Conservation (phyloP, 306 rosid genomes). For the Malus sieversii region DNA sequence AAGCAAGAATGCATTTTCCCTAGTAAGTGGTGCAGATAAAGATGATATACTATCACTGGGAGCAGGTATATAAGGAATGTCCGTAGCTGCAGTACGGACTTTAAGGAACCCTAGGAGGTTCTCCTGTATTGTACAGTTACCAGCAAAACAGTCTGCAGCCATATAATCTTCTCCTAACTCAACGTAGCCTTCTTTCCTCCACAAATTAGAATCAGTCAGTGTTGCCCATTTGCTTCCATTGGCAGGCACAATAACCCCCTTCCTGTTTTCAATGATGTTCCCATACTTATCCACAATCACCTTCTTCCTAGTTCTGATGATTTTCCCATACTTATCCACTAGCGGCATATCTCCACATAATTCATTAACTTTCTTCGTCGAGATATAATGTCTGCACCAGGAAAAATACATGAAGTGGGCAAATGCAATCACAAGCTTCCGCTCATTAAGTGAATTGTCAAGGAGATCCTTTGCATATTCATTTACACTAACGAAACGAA, state of each 20-base stretch:
- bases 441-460: slow-evolving; percentile 1
- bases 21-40: slow-evolving; percentile 41
- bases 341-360: slow-evolving; percentile 47
- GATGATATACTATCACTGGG: slow-evolving; percentile 47
- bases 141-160: slow-evolving; percentile 20
- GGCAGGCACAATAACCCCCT: slow-evolving; percentile 55
- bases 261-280: not conserved
- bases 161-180: slow-evolving; percentile 54
- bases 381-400: slow-evolving; percentile 2
- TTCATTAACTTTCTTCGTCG: not conserved
- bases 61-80: slow-evolving; percentile 53
- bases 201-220: slow-evolving; percentile 50
- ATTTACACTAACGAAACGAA: slow-evolving; percentile 5
- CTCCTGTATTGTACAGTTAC: slow-evolving; percentile 8
- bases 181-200: slow-evolving; percentile 44
- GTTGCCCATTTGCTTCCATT: slow-evolving; percentile 59
- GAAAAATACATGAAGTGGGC: slow-evolving; percentile 59
- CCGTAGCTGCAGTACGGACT: slow-evolving; percentile 33
- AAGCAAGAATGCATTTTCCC: slow-evolving; percentile 49
- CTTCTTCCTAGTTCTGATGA: slow-evolving; percentile 3
- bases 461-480: slow-evolving; percentile 27
- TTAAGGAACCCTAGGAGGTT: slow-evolving; percentile 36
- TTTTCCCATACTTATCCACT: slow-evolving; percentile 45
- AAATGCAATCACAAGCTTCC: slow-evolving; percentile 26
- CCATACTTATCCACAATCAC: slow-evolving; percentile 41